Base-by-base conservation (phyloP, 352 stramenopile species). In the Globisporangium yorkense region DNA sequence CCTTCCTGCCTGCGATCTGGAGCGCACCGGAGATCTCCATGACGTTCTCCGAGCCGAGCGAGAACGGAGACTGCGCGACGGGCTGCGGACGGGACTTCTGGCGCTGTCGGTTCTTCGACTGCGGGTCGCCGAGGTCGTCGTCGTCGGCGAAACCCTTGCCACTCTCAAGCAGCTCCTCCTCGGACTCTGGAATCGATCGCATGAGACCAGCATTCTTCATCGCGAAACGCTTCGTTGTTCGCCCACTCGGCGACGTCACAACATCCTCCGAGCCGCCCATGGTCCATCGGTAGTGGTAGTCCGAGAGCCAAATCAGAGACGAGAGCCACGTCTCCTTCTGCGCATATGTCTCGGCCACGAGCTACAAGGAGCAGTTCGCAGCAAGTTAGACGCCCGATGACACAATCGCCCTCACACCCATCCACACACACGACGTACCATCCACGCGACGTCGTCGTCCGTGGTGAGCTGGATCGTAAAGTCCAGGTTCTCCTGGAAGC, bases 261-360 rank as follows among this genome's bases (percentile, higher is more conserved):
- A 56, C 62, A 5, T 65, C 62, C 3, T 54, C 59, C 9, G 41
- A 41, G 6, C 43, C 39, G 3, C 51, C 51, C 39, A 72, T 59
- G 33, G 24, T 59, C 2, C 64, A 64, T 39, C 82, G 67, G 58
- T 84, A 92, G 63, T 93, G 88, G 43, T 92, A 95, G 62, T 95
- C 85, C 3, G 83, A 92, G 10, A 90, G 63, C 85, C 85, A 95
- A 27, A 95, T 90, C 21, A 95, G 62, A 21, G 80, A 63, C n/a
- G 81, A 87, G 0, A 94, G 58, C 85, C 85, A 95, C n/a, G 80
- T 83, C 62, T 95, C 83, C 56, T 93, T 95, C 51, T 92, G 84
- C 16, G 70, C 82, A 51, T 87, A 86, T 27, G 74, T 87, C 21
- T 93, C 82, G 0, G 85, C 84, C 9, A 92, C 79, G 18, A 95